These are phyloP conservation scores for Microthyrium microscopicum DNA, from an alignment of 2,329 filamentous ascomycete species.

Conservation along the genomic window DNA sequence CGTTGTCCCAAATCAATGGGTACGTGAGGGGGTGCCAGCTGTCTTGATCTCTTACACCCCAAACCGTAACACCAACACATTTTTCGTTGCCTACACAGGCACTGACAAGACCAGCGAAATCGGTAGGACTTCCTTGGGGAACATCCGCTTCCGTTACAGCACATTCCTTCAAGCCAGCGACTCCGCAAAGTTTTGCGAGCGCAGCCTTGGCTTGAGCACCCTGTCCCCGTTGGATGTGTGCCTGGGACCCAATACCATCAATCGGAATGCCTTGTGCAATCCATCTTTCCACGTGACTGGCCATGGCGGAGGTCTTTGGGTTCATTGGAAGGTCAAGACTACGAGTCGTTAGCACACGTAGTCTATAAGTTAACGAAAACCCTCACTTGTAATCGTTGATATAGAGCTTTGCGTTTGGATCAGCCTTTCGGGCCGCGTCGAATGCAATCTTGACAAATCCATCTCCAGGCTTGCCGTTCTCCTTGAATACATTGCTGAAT, in stretches of 20 bases:
- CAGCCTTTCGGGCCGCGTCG: constrained; percentile 46
- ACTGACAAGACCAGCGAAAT: constrained; percentile 38
- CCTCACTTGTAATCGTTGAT: constrained; percentile 49
- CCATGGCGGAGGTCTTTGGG: constrained; percentile 41
- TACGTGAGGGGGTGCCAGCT: constrained; percentile 22
- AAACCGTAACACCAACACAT: constrained; percentile 51
- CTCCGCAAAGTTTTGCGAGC: constrained; percentile 34
- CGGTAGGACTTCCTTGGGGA: constrained; percentile 33
- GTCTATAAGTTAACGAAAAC: not conserved
- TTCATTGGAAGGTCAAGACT: constrained; percentile 46
- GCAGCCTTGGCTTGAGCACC: constrained; percentile 31
- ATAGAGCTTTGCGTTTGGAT: constrained; percentile 53
- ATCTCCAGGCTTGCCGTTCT: too few species aligned
- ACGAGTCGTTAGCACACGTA: constrained; percentile 7
- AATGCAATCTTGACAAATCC: constrained; percentile 56
- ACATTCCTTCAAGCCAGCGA: constrained; percentile 39
- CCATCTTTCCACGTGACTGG: constrained; percentile 46
- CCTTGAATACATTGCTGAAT: constrained; percentile 45
- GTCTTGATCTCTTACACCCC: constrained; percentile 31
- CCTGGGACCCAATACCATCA: constrained; percentile 46
- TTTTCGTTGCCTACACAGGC: constrained; percentile 41
- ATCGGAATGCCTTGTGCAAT: constrained; percentile 44
- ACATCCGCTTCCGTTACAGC: constrained; percentile 57
- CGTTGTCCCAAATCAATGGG: constrained; percentile 27
- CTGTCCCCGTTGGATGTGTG: constrained; percentile 33